Base-by-base conservation (phyloP, 2,329 filamentous ascomycete genomes). In the Cercospora sp. region DNA sequence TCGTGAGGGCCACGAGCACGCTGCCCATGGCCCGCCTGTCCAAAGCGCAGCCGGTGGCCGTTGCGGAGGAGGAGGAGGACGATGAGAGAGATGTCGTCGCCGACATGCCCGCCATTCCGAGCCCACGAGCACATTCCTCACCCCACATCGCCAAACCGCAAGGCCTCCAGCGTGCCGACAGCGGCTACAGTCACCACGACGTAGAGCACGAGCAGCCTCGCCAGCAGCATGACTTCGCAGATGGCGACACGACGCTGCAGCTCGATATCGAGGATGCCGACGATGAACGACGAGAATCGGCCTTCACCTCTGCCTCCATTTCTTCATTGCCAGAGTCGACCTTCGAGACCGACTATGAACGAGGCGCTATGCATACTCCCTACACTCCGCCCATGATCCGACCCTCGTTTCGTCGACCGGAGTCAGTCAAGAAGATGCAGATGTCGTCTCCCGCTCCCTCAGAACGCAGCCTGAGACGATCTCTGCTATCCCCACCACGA, bases 401-500 rank as follows among this genome's bases (percentile, higher is more conserved):
- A 2, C 86, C 88, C 5, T 85, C 87, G 1, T 92, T 93, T 76
- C 85, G 90, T 59, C 90, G 90, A 12, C 87, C 90, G 0, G 90
- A 89, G 1, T 89, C 88, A 12, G 87, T 92, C 7, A 87, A 88
- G 60, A 88, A 89, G 1, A 84, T 92, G 80, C 90, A 92, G 72
- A 90, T 92, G 88, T 85, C 86, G 1, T 91, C 89, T 0, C 90
- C 89, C 0, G 82, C 88, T 0, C 81, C 84, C 0, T 89, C 88
- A 0, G 80, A 84, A 60, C 78, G 78, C 42, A 84, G 83, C n/a
- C 86, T 74, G 1, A 60, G 73, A 18, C 67, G 69, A 59, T 74
- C 73, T 9, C 62, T 70, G 2, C 67, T 73, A 8, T 66, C 70
- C 31, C 51, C 69, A 7, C 63, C 86, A 6, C 83, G 86, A 9